Conservation (phyloP, 306 rosid species). For the Acacia acuminata region DNA sequence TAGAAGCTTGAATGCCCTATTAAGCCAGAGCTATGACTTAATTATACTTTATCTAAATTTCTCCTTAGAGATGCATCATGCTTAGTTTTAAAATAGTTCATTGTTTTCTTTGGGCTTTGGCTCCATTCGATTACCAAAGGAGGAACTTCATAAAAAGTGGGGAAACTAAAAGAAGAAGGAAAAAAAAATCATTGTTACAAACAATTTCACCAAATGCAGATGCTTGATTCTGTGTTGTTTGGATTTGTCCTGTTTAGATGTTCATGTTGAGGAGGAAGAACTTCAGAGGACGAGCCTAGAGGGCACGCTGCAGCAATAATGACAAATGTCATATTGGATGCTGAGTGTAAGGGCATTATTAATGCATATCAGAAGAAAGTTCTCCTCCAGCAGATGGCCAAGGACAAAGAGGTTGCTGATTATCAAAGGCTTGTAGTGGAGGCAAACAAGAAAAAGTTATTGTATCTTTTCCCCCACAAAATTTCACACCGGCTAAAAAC, state of each 20-base stretch:
- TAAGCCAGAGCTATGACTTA: neutral
- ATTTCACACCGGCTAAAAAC: neutral
- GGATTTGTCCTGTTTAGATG: slow-evolving; percentile 21
- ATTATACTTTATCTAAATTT: neutral
- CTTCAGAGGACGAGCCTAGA: slow-evolving; percentile 74
- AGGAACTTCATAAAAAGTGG: neutral
- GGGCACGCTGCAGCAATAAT: slow-evolving; percentile 76
- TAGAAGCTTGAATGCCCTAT: neutral
- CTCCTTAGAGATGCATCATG: neutral
- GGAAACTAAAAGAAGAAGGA: too few relatives aligned
- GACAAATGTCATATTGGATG: slow-evolving; percentile 72
- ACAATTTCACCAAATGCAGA: neutral
- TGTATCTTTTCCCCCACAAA: neutral
- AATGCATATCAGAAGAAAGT: slow-evolving; percentile 67
- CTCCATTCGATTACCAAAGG: neutral
- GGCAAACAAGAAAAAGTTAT: slow-evolving; percentile 47
- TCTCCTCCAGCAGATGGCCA: slow-evolving; percentile 68
- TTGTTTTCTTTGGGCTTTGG: neutral
- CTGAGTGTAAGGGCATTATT: slow-evolving; percentile 69
- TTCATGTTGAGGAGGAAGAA: slow-evolving; percentile 59
- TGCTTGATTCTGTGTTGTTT: neutral
- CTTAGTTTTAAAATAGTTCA: neutral
- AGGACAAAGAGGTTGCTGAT: slow-evolving; percentile 45
- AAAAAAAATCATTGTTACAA: neutral
- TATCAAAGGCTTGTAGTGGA: slow-evolving; percentile 52